phyloP scores from a whole-genome alignment of 345 rosid species.

The Lepidium sativum region DNA sequence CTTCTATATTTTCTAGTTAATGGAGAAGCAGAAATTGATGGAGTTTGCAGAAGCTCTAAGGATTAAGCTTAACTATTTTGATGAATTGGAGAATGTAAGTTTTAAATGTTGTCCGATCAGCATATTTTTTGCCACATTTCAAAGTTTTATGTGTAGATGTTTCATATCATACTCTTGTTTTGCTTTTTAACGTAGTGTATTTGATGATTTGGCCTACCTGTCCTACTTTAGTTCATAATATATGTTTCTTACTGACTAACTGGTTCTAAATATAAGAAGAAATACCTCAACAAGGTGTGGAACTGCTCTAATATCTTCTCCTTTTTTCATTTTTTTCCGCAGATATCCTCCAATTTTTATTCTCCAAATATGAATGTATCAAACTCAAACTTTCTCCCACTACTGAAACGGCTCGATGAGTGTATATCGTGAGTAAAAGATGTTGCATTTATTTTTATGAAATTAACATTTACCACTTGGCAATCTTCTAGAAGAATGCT shows the following conservation, averaged over 20 bases:
- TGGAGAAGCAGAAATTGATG: conserved; percentile 80
- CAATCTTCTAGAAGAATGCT: background rate
- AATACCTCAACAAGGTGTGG: conserved; percentile 3
- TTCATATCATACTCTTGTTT: background rate
- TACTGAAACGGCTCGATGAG: conserved; percentile 88
- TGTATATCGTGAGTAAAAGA: conserved; percentile 75
- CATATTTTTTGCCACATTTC: background rate
- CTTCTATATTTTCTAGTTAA: conserved; percentile 35
- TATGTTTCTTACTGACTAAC: background rate
- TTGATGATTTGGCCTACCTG: background rate
- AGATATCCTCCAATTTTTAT: conserved; percentile 86
- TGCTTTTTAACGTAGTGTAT: background rate
- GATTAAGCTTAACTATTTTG: conserved; percentile 90
- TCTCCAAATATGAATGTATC: conserved; percentile 79
- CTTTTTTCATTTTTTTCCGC: background rate
- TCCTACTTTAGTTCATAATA: background rate
- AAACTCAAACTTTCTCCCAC: conserved; percentile 67
- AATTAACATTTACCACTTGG: background rate
- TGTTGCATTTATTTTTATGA: background rate
- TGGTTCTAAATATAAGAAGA: background rate
- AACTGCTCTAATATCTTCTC: background rate
- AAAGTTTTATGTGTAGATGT: background rate
- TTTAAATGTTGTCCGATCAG: conserved; percentile 41
- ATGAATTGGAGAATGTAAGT: conserved; percentile 99
- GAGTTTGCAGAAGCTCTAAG: conserved; percentile 93